Percentiles rank a stretch among this genome's conserved stretches.
phyloP scores from a whole-genome alignment of 805 yeast genomes.

The Danielia oregonensis region DNA sequence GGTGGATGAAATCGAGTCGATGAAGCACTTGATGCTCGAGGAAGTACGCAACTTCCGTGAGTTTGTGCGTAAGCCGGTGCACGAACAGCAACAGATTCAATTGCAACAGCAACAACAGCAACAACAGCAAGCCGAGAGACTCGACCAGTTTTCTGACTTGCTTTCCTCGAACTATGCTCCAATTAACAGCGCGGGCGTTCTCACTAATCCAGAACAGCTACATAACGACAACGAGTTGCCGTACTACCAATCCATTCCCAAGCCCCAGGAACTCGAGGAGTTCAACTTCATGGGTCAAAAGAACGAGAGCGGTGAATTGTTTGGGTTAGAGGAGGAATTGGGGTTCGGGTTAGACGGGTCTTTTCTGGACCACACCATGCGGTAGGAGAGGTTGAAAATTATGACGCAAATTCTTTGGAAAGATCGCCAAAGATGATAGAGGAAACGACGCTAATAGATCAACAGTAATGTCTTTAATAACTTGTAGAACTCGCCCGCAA shows the following conservation, averaged over 20 bases:
- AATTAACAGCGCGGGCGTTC: conserved; percentile 18
- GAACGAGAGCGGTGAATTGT: conserved; percentile 24
- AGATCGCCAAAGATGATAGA: not conserved
- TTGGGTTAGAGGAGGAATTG: conserved; percentile 40
- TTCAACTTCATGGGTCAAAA: conserved; percentile 22
- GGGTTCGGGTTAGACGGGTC: conserved; percentile 44
- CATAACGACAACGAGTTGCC: conserved; percentile 20
- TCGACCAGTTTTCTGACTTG: conserved; percentile 11
- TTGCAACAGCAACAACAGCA: conserved; percentile 27
- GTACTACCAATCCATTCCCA: conserved; percentile 37
- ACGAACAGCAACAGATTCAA: conserved; percentile 44
- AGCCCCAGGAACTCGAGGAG: conserved; percentile 43
- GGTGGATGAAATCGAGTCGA: conserved; percentile 66
- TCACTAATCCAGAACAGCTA: conserved; percentile 21
- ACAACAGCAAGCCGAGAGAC: conserved; percentile 14
- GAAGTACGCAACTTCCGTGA: conserved; percentile 79
- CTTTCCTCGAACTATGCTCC: conserved; percentile 11
- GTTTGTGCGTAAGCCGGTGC: conserved; percentile 73
- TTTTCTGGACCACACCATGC: no score
- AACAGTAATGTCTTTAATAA: no score
- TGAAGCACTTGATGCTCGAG: conserved; percentile 73
- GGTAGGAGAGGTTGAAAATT: no score
- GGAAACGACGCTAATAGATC: not conserved
- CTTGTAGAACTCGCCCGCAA: no score
- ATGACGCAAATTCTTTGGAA: no score